A percentile compares a stretch with the other conserved stretches of the same genome.
These are phyloP conservation scores for Blastobotrys terrestris DNA, from an alignment of 805 yeast genomes.

Conservation along the genomic window DNA sequence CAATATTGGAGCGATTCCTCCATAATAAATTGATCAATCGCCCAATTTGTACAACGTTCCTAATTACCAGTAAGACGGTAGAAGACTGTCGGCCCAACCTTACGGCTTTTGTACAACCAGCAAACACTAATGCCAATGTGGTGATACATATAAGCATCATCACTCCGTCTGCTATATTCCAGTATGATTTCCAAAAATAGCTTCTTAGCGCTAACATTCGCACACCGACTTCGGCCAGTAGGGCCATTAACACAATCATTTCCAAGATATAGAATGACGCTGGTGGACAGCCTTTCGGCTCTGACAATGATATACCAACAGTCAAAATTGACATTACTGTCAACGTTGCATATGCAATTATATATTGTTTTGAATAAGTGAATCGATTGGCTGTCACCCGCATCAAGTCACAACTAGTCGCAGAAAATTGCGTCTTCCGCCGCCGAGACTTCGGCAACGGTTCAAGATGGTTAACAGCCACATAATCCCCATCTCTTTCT, in stretches of 20 bases:
- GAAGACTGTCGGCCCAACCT: slow-evolving; percentile 11
- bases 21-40: slow-evolving; percentile 11
- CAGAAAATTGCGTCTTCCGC: slow-evolving; percentile 10
- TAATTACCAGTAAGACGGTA: slow-evolving; percentile 10
- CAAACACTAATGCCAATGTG: slow-evolving; percentile 13
- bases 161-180: slow-evolving; percentile 13
- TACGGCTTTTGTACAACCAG: slow-evolving; percentile 12
- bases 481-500: neutral
- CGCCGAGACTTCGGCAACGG: neutral
- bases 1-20: slow-evolving; percentile 11
- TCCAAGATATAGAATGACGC: slow-evolving; percentile 11
- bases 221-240: slow-evolving; percentile 11
- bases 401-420: slow-evolving; percentile 9
- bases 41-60: slow-evolving; percentile 12
- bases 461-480: neutral
- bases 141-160: slow-evolving; percentile 10
- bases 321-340: slow-evolving; percentile 11
- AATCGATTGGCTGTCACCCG: slow-evolving; percentile 14
- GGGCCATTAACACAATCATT: slow-evolving; percentile 9
- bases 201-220: slow-evolving; percentile 9
- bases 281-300: slow-evolving; percentile 14
- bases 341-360: slow-evolving; percentile 9
- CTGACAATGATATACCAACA: slow-evolving; percentile 9
- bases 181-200: slow-evolving; percentile 13
- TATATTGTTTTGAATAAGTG: slow-evolving; percentile 15